Conservation (phyloP, 2,329 filamentous ascomycete genomes). For the Trichoderma lentiforme region DNA sequence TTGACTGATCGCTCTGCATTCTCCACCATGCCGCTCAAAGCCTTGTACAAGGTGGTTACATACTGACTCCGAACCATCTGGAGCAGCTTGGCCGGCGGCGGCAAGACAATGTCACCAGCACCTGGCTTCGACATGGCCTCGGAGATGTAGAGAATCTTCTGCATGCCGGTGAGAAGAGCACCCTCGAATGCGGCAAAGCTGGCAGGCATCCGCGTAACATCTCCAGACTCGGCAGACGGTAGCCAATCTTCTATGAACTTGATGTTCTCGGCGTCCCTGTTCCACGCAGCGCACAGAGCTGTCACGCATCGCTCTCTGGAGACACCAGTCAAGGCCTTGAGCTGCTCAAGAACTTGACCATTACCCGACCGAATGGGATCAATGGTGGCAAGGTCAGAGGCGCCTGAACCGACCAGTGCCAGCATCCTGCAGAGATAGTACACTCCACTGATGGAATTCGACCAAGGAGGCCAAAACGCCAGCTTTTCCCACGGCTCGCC, state of each 20-base stretch:
- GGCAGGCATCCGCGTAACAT: constrained; percentile 86
- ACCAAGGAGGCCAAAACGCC: constrained; percentile 93
- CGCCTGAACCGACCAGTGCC: constrained; percentile 77
- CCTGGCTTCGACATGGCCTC: constrained; percentile 76
- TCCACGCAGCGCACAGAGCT: constrained; percentile 88
- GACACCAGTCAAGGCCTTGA: constrained; percentile 71
- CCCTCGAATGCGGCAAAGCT: constrained; percentile 84
- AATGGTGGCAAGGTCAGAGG: constrained; percentile 78
- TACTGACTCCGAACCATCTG: constrained; percentile 92
- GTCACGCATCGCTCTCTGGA: constrained; percentile 82
- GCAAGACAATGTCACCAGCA: constrained; percentile 72
- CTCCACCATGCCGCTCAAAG: constrained; percentile 91
- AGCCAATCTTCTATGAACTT: constrained; percentile 94
- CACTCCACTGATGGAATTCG: constrained; percentile 88
- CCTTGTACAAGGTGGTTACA: constrained; percentile 89
- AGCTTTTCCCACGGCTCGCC: constrained; percentile 90
- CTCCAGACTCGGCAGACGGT: constrained; percentile 72
- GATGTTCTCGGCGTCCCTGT: constrained; percentile 86
- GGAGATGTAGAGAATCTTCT: constrained; percentile 91
- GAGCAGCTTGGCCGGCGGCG: constrained; percentile 81
- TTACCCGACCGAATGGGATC: constrained; percentile 58
- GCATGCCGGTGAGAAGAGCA: constrained; percentile 77
- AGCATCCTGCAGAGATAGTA: constrained; percentile 84
- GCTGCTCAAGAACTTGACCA: constrained; percentile 62
- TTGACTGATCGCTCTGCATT: constrained; percentile 78